Evolutionary conservation across 306 rosid genomes (phyloP), one percentile per base, ranked within the genome.

Genomic region (Lupinus albus): DNA sequence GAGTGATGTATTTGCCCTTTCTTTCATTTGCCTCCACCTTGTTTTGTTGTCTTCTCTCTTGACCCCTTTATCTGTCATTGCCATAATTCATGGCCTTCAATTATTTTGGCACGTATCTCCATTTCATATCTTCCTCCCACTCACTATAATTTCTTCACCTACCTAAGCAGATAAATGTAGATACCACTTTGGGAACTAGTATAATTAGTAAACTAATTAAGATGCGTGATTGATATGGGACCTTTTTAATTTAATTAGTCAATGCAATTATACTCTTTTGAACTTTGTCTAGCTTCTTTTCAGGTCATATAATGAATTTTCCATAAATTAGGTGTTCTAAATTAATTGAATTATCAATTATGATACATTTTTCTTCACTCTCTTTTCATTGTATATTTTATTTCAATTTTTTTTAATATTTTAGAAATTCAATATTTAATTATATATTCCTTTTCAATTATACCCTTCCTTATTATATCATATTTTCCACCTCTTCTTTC

Each of bases 21-120:
- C 25, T 76, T 83, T 79, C 51, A 77, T 84, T 79, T 57, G 59
- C 84, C 66, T 79, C 73, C 78, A 78, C 81, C 78, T 82, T 79
- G 66, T 80, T 71, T 65, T 72, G 38, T 33, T 33, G 38, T 8
- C 38, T 33, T 33, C 38, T 33, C 5, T 78, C 70, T 71, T 71
- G 52, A 78, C 72, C 30, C 30, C 30, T 0, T 4, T 30, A 51
- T 64, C 76, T 60, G 55, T 65, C 75, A 69, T 65, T 59, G 36
- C 78, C 80, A 33, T 33, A 18, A 74, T 68, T 84, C 63, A 35
- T 42, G 17, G 17, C 62, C 54, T 56, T 73, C 67, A 71, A 79
- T 81, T 67, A 72, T 81, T 75, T 78, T 64, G 80, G 73, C 88
- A 75, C 83, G 62, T 80, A 62, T 78, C 64, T 83, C 82, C 11